Conservation (phyloP, 768 basidiomycete genomes). For the Rhizopogon vesiculosus region DNA sequence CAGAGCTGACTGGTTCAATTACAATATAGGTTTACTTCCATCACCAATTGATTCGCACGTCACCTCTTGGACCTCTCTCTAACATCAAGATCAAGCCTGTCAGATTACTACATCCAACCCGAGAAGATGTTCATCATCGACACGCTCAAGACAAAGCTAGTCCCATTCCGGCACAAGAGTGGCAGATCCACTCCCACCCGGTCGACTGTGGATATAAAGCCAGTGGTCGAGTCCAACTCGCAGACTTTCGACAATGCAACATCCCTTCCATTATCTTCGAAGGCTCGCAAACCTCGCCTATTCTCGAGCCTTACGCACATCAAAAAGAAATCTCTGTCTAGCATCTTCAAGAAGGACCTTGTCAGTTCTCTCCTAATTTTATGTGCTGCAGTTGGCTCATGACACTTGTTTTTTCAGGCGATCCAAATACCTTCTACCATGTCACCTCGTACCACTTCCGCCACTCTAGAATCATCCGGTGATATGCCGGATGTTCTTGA, state of each 20-base stretch:
- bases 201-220: neutral
- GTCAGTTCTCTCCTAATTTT: neutral
- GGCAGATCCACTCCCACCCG: neutral
- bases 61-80: neutral
- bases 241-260: neutral
- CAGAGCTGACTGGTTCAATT: neutral
- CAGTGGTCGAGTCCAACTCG: neutral
- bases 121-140: neutral
- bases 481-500: neutral
- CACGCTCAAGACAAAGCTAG: neutral
- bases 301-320: neutral
- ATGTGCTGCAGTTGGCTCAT: neutral
- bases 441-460: neutral
- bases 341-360: neutral
- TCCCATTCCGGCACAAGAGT: neutral
- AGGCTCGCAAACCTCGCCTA: neutral
- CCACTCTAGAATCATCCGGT: neutral
- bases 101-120: neutral
- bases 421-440: neutral
- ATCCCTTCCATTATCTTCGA: neutral
- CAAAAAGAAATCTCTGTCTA: neutral
- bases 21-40: neutral
- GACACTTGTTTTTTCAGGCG: neutral
- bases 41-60: neutral
- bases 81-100: neutral